phyloP scores from a whole-genome alignment of 441 rosid species.

The Macaranga tanarius region DNA sequence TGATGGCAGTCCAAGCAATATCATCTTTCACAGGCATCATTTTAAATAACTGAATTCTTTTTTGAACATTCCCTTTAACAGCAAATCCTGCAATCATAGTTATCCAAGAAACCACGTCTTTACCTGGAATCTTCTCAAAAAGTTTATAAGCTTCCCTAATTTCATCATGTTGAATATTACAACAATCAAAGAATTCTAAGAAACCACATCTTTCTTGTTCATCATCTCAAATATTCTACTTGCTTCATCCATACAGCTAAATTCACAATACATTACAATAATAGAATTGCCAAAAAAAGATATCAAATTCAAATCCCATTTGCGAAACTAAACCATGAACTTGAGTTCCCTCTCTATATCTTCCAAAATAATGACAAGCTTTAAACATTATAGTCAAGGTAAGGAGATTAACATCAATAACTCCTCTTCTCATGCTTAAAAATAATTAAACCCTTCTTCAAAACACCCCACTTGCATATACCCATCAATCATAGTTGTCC shows the following conservation, averaged over 20 bases:
- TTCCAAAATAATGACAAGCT: conserved; percentile 48
- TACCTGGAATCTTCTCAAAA: conserved; percentile 57
- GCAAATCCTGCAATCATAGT: conserved; percentile 58
- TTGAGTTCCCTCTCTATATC: conserved; percentile 52
- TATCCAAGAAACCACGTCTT: conserved; percentile 74
- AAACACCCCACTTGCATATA: conserved; percentile 57
- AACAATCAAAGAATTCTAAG: conserved; percentile 72
- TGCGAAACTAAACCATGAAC: conserved; percentile 50
- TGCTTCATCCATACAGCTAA: conserved; percentile 45
- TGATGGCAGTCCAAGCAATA: conserved; percentile 67
- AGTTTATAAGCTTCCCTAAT: conserved; percentile 52
- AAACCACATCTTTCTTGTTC: conserved; percentile 49
- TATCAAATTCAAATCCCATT: conserved; percentile 50
- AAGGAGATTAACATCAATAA: conserved; percentile 44
- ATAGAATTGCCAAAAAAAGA: conserved; percentile 57
- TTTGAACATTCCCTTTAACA: conserved; percentile 39
- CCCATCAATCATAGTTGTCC: conserved; percentile 80
- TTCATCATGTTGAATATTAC: conserved; percentile 42
- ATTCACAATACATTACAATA: conserved; percentile 60
- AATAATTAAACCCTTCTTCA: conserved; percentile 59
- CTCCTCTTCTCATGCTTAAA: conserved; percentile 56
- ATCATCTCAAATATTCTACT: conserved; percentile 38
- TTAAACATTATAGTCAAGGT: conserved; percentile 58
- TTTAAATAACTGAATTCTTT: conserved; percentile 49
- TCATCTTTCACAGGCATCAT: conserved; percentile 69